A percentile compares a stretch with the other conserved stretches of the same genome.
phyloP scores from a whole-genome alignment of 768 basidiomycete genomes.

The Leccinum pellstonianum region DNA sequence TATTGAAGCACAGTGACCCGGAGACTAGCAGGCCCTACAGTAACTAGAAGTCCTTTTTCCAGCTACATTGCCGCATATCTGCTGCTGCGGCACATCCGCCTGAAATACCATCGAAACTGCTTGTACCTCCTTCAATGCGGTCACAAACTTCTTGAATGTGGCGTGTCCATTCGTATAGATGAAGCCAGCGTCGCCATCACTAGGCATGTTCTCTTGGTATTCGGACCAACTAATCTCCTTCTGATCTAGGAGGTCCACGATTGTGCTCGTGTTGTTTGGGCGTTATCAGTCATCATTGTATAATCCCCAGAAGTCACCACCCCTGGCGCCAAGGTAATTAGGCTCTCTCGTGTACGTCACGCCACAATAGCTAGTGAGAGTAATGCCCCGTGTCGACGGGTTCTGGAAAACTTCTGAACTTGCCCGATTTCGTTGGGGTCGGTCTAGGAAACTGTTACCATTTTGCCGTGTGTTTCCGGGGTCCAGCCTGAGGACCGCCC shows the following conservation, averaged over 20 bases:
- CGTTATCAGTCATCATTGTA: constrained; percentile 40
- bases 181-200: constrained; percentile 44
- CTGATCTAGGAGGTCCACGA: constrained; percentile 58
- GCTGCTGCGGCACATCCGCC: too few relatives aligned
- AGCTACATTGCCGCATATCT: too few relatives aligned
- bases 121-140: too few relatives aligned
- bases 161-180: constrained; percentile 24
- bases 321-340: constrained; percentile 48
- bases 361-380: constrained; percentile 45
- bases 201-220: constrained; percentile 58
- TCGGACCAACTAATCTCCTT: constrained; percentile 59
- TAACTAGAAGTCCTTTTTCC: too few relatives aligned
- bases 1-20: too few relatives aligned
- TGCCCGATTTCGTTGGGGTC: too few relatives aligned
- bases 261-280: constrained; percentile 49
- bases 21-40: too few relatives aligned
- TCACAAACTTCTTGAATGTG: too few relatives aligned
- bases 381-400: constrained; percentile 50
- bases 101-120: too few relatives aligned
- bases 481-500: too few relatives aligned
- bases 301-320: constrained; percentile 53
- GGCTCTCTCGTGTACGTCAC: constrained; percentile 60
- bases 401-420: constrained; percentile 26
- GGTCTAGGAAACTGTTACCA: too few relatives aligned
- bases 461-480: too few relatives aligned